phyloP scores from a whole-genome alignment of 2,329 filamentous ascomycete genomes.

The Ascomycota sp. region DNA sequence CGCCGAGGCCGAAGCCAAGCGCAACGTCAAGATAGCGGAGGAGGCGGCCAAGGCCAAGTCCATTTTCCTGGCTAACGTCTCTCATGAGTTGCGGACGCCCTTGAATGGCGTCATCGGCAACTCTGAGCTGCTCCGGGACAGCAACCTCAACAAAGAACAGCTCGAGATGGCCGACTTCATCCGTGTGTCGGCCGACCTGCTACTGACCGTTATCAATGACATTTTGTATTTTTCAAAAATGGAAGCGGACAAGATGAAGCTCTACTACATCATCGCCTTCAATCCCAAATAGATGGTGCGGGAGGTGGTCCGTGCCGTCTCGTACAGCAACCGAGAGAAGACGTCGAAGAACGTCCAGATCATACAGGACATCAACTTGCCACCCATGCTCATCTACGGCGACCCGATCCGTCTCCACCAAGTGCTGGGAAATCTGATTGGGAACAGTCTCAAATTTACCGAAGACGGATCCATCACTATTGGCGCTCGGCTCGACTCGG shows the following conservation, averaged over 20 bases:
- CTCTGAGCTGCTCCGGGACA: slow-evolving; percentile 64
- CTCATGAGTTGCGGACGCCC: slow-evolving; percentile 62
- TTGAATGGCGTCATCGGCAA: slow-evolving; percentile 82
- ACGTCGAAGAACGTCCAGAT: slow-evolving; percentile 42
- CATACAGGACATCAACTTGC: slow-evolving; percentile 48
- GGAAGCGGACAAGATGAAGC: slow-evolving; percentile 71
- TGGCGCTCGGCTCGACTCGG: slow-evolving; percentile 49
- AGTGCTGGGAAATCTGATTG: slow-evolving; percentile 64
- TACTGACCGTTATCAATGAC: slow-evolving; percentile 83
- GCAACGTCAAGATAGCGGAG: slow-evolving; percentile 63
- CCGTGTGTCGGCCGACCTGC: slow-evolving; percentile 62
- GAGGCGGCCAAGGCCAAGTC: slow-evolving; percentile 69
- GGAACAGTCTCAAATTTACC: slow-evolving; percentile 89
- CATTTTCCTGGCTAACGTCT: slow-evolving; percentile 63
- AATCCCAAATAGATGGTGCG: slow-evolving; percentile 47
- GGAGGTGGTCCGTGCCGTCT: slow-evolving; percentile 44
- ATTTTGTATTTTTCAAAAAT: slow-evolving; percentile 90
- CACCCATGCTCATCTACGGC: slow-evolving; percentile 52
- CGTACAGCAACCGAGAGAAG: slow-evolving; percentile 45
- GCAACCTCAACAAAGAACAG: slow-evolving; percentile 53
- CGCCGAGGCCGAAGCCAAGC: slow-evolving; percentile 56
- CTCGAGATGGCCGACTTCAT: slow-evolving; percentile 77
- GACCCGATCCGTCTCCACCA: slow-evolving; percentile 48
- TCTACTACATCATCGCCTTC: slow-evolving; percentile 51
- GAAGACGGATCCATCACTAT: slow-evolving; percentile 74